Conservation (phyloP, 768 basidiomycete species). For the Suillus subluteus region DNA sequence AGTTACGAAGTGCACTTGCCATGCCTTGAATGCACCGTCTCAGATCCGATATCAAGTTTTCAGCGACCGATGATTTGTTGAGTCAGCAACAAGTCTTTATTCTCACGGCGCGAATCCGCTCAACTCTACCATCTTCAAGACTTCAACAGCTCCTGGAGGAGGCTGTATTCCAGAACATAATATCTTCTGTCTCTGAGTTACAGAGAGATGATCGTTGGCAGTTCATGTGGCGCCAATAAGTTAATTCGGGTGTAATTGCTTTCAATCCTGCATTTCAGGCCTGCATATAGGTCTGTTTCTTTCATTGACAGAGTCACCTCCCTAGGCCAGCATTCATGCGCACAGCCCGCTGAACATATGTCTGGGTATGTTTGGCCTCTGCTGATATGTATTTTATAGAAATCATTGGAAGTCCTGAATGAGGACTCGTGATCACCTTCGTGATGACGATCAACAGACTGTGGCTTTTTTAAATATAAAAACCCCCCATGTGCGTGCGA, state of each 20-base stretch:
- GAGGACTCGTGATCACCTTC: background rate
- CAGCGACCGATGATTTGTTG: background rate
- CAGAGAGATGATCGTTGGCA: background rate
- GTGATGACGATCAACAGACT: background rate
- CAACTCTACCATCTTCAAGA: background rate
- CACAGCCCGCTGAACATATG: background rate
- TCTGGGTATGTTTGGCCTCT: background rate
- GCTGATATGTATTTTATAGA: background rate
- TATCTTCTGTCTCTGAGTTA: background rate
- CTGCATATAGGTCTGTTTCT: no score
- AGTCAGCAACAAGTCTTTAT: background rate
- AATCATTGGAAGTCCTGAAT: no score
- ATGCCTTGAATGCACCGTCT: slow-evolving; percentile 15
- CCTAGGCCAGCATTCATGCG: background rate
- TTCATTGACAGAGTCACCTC: background rate
- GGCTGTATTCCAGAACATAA: background rate
- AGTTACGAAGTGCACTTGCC: slow-evolving; percentile 17
- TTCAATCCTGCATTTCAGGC: no score
- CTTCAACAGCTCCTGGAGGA: background rate
- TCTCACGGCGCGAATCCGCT: background rate
- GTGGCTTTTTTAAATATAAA: background rate
- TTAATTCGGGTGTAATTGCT: no score
- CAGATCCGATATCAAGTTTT: background rate
- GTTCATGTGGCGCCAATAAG: background rate
- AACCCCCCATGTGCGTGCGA: slow-evolving; percentile 14